Evolutionary conservation across 1,139 yeast species (phyloP), one percentile per base, ranked within the genome.

Genomic region (Pichia sp.): DNA sequence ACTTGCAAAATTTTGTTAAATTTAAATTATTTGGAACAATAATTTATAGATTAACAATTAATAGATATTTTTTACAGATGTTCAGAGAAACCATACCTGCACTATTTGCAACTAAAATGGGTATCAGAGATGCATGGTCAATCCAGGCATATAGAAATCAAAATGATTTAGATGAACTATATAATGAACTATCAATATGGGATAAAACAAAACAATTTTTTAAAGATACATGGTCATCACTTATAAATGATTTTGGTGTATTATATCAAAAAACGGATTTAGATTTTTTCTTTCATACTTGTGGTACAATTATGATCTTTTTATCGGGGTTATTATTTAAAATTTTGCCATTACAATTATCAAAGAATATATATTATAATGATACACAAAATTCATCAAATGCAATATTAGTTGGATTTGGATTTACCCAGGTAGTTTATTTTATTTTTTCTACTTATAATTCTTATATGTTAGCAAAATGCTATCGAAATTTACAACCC

Each of bases 91-190:
- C 46, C 3, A 34, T 33, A 16, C 43, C 48, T 4, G 37, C 35
- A 6, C 26, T 47, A n/a, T 47, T 39, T 41, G 45, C 41, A 5
- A 10, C 25, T 2, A 39, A 28, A 16, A 11, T 47, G 6, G 22
- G 35, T 4, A 6, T 24, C 3, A 23, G 23, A 2, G 50, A 47
- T 41, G 43, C 48, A 25, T 32, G 34, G 37, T 16, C n/a, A 4
- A 44, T 41, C 8, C 48, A 44, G 29, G 37, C 33, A 6, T 41
- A 39, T 31, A 35, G 34, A 33, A 44, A 44, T 27, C 25, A 33
- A 20, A n/a, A 27, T 12, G 26, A 26, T 20, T 11, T 16, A 24
- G 12, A 30, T 5, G 43, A 41, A 4, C 35, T 33, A 5, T 28
- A 36, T 31, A n/a, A 33, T 6, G 10, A 28, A 6, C 11, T 32